Evolutionary conservation across 1,139 yeast species (phyloP), one percentile per base, ranked within the genome.

Genomic region (Yueomyces sp.): DNA sequence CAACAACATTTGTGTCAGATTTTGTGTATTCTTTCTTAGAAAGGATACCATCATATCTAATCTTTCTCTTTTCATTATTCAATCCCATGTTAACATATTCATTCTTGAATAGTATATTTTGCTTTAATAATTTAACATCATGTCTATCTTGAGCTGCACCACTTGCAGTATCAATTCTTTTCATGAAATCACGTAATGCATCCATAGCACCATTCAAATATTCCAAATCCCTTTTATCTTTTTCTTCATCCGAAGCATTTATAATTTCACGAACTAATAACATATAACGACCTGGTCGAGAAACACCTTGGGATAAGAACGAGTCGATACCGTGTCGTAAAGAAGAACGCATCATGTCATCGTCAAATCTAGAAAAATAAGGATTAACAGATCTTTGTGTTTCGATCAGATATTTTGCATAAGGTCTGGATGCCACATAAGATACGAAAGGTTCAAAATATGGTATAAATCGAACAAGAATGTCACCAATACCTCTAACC

Each of bases 61-160:
- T 81, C 54, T 74, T 77, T 43, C 98, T 70, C 55, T 81, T 78
- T 53, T 81, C 94, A 48, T 86, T 87, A 40, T 81, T 77, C 52
- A 93, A 70, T 51, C 85, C 86, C 67, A 91, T 71, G 57, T 91
- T 87, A 31, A 89, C 87, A 56, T 81, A 84, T 59, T 89, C 95
- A 43, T 96, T 96, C 49, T 82, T 72, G 65, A 78, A 81, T 8
- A 78, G 70, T 41, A 81, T 66, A 48, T 78, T 75, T 60, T 91
- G 84, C 57, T 86, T 89, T 60, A 93, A 70, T 43, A 87, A 82
- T 72, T 87, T 82, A 48, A 91, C 72, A 54, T 87, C 86, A 65
- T 87, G 89, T 51, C 96, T 74, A 67, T 91, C 96, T 36, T 94
- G 91, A 41, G 95, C 86, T 55, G 82, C 89, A 63, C 98, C 98